phyloP scores from a whole-genome alignment of 179 eudicot species.

The Silene coronaria region DNA sequence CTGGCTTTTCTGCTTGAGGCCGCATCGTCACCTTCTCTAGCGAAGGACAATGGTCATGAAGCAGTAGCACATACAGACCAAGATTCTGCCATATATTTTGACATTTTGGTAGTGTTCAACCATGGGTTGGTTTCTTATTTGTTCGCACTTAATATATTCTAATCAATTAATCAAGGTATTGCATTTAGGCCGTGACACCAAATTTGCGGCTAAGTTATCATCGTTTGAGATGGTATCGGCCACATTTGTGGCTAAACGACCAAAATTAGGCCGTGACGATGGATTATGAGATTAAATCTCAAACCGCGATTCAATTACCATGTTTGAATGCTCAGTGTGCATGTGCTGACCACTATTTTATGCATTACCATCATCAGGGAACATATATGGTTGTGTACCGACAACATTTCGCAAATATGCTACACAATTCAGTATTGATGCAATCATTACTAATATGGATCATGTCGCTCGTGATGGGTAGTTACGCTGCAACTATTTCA shows the following conservation, averaged over 20 bases:
- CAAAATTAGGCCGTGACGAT: not conserved
- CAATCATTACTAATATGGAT: constrained; percentile 79
- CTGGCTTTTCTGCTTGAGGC: constrained; percentile 71
- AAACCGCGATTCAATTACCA: not conserved
- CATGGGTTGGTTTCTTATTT: constrained; percentile 13
- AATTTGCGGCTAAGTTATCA: not conserved
- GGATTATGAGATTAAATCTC: not conserved
- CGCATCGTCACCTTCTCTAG: constrained; percentile 57
- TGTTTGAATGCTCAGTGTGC: constrained; percentile 7
- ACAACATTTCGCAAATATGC: constrained; percentile 63
- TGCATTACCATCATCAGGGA: constrained; percentile 49
- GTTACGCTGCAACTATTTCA: constrained; percentile 56
- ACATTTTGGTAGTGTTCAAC: constrained; percentile 61
- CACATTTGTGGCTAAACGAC: not conserved
- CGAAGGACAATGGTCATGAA: constrained; percentile 35
- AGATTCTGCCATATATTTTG: constrained; percentile 73
- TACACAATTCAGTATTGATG: constrained; percentile 78
- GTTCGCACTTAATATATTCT: not conserved
- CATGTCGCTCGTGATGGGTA: constrained; percentile 73
- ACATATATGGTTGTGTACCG: constrained; percentile 70
- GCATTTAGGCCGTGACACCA: not conserved
- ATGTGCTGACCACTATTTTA: not conserved
- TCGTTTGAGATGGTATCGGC: not conserved
- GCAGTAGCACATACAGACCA: constrained; percentile 26
- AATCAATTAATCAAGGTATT: not conserved